Conservation (phyloP, 352 stramenopile genomes). For the Thalassiosira exigua region DNA sequence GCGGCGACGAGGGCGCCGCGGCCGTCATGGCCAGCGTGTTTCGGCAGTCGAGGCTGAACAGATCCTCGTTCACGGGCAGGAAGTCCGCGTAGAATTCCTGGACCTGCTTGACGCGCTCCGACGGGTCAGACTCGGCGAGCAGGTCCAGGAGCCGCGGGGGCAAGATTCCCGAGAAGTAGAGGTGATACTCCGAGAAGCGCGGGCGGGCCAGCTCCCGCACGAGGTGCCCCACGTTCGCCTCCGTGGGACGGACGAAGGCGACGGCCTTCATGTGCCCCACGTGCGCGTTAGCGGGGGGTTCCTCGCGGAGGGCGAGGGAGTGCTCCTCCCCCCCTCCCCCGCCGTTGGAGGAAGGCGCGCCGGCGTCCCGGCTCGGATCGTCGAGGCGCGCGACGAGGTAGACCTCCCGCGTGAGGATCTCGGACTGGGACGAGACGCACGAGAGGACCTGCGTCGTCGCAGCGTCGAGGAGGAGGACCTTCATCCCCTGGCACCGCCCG, state of each 20-base stretch:
- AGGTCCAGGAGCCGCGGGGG: constrained; percentile 91
- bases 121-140: constrained; percentile 95
- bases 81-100: constrained; percentile 99
- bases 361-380: constrained; percentile 54
- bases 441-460: constrained; percentile 94
- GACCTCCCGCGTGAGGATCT: constrained; percentile 95
- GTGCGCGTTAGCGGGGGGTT: no score
- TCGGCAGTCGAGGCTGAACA: constrained; percentile 95
- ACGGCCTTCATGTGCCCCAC: constrained; percentile 92
- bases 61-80: constrained; percentile 96
- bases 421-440: constrained; percentile 95
- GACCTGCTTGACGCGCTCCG: constrained; percentile 93
- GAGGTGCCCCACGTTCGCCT: constrained; percentile 91
- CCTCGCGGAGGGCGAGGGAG: constrained; percentile 50
- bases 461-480: constrained; percentile 94
- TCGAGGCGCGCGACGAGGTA: constrained; percentile 95
- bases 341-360: background rate
- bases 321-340: constrained; percentile 12
- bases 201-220: constrained; percentile 90
- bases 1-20: constrained; percentile 63
- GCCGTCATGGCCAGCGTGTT: constrained; percentile 85
- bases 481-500: constrained; percentile 90
- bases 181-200: constrained; percentile 98
- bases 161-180: constrained; percentile 99
- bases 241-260: constrained; percentile 93